Base-by-base conservation (phyloP, 2,329 filamentous ascomycete genomes). In the Penicillium crustosum region DNA sequence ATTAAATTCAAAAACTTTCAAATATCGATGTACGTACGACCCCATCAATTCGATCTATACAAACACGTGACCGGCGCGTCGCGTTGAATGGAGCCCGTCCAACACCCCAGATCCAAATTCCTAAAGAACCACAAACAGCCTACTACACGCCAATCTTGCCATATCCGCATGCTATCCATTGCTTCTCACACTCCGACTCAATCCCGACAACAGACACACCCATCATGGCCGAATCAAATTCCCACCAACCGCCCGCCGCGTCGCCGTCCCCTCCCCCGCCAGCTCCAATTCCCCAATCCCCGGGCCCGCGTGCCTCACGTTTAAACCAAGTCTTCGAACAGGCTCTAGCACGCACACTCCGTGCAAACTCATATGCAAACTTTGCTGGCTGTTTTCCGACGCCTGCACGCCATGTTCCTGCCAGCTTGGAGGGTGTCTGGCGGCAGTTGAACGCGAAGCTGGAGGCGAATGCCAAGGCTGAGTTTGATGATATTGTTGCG, bases 371-470 rank as follows among this genome's bases (percentile, higher is more conserved):
- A 10, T 83, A 86, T 68, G 75, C 77, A 49, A 87, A 86, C 65
- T 88, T 88, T 69, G 79, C 83, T 0, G 76, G 83, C 25, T 88
- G 86, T 66, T 88, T 88, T 62, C 85, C 86, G 0, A 88, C 86
- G 0, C 81, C 84, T 2, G 82, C 85, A 19, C 75, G 78, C 65
- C 77, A 86, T 65, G 83, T 83, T 12, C 81, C 83, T 1, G 81
- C 80, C 27, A 80, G 79, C 42, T 67, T 88, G 57, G 81, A 85
- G 65, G 77, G 78, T 4, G 75, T 88, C 23, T 83, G 84, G 74
- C 76, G 80, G 53, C 83, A 87, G 62, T 79, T 88, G 62, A 82
- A 83, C 42, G 78, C 79, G 50, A 81, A 85, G 63, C 70, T 88
- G 52, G 83, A 85, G 62, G 80, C 82, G 61, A 79, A 80, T 51